Base-by-base conservation (phyloP, 78 protist species). In the Tieghemostelium lacteum region DNA sequence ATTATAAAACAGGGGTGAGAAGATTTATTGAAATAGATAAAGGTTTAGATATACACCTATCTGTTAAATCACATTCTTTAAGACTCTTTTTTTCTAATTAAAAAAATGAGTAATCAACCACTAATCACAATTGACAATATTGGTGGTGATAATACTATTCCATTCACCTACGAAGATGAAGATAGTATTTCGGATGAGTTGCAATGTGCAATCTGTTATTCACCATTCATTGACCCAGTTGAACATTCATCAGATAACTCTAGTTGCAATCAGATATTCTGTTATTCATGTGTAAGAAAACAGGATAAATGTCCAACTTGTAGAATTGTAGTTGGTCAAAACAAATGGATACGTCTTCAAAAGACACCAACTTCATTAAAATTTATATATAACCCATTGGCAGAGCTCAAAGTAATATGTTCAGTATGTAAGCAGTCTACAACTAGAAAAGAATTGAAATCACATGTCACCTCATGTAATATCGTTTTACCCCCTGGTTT, bases 141-240 rank as follows among this genome's bases (percentile, higher is more conserved):
- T 49, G 8, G 54, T 49, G 12, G 54, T 12, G 54, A 12, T 49
- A 12, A 12, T 49, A 49, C 12, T 49, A 64, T n/a, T n/a, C 89
- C 76, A 83, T 83, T 83, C 36, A 69, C 58, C 14, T 83, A 83
- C 69, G 62, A 54, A 40, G 77, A 69, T 29, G 64, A 54, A 31
- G 54, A 45, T 3, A 22, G 5, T 2, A 42, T 54, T 16, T 14
- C 64, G 34, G 89, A 83, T 67, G 69, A 61, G 31, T 57, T 83
- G 4, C 75, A 83, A 55, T 83, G 89, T 69, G 70, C 75, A 22
- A 83, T 83, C 69, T 83, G 89, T 45, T 83, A 83, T 69, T 58
- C 49, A 5, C 89, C 89, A 10, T n/a, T 83, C 24, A 42, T 83
- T 1, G 89, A 83, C 26, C 89, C 89, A 20, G 89, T 83, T 22